phyloP scores from a whole-genome alignment of 129 eudicot genomes.

The Saussurea involucrata region DNA sequence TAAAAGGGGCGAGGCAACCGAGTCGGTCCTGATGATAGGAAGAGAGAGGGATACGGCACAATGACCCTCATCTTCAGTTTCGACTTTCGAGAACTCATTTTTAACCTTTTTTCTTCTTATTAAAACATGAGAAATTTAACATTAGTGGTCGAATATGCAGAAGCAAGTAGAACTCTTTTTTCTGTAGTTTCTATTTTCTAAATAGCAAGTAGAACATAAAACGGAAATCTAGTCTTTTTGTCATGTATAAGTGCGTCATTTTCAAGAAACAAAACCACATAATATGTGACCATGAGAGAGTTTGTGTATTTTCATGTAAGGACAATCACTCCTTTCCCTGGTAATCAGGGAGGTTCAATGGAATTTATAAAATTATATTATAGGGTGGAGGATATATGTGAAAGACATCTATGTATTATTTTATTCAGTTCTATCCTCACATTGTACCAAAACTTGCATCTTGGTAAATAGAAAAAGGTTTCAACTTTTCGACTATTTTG shows the following conservation, averaged over 20 bases:
- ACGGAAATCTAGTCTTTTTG: not conserved
- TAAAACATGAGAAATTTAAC: not conserved
- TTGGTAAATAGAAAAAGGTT: not conserved
- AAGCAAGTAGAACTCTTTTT: not conserved
- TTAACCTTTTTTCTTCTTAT: too few species aligned
- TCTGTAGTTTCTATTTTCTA: too few species aligned
- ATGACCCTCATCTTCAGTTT: too few species aligned
- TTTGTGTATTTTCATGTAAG: not conserved
- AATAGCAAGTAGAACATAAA: not conserved
- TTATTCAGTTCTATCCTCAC: slow-evolving; percentile 8
- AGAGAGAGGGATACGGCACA: not conserved
- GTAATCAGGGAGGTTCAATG: slow-evolving; percentile 3
- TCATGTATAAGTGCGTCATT: not conserved
- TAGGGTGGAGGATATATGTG: not conserved
- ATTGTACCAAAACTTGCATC: not conserved
- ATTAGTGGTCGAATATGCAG: not conserved
- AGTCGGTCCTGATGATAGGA: not conserved
- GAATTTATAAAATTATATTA: slow-evolving; percentile 6
- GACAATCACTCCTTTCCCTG: not conserved
- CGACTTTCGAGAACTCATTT: too few species aligned
- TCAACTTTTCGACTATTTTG: not conserved
- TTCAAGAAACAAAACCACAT: not conserved
- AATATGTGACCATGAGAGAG: not conserved
- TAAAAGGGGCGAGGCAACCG: not conserved
- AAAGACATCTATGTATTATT: not conserved